Evolutionary conservation across 306 rosid species (phyloP), one percentile per base, ranked within the genome.

Genomic region (Albizia julibrissin): DNA sequence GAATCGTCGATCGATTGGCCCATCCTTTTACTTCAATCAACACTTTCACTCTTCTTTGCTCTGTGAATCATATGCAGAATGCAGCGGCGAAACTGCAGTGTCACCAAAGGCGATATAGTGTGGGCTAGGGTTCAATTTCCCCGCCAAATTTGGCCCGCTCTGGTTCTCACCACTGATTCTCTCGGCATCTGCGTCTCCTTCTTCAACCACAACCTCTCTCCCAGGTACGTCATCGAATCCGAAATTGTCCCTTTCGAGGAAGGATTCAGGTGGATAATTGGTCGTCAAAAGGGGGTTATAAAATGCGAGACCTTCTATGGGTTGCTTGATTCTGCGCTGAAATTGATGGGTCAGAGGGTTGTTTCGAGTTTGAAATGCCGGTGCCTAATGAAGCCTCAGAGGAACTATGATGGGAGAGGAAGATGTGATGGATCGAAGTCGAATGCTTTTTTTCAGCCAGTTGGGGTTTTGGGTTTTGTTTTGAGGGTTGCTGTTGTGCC

Each of bases 161-260:
- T 85, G 11, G 87, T 88, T 19, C 80, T 81, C 1, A 2, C 49
- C 21, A 43, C 80, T 24, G 26, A 83, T 69, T 2, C 13, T 16
- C 75, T 86, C 74, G 83, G 74, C 34, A 62, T 88, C 69, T 11
- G 62, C 14, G 72, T 88, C 46, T 81, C 89, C 27, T 88, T 88
- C 79, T 75, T 81, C 75, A 13, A 77, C 77, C 46, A 9, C 70
- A 42, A 64, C 8, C 31, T n/a, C 68, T 8, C n/a, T 52, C 29
- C 81, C 5, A 8, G 22, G 19, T 83, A 43, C 19, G 61, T 83
- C 79, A 6, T 81, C 18, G 31, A 15, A 15, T 75, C 87, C 40
- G 80, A 85, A 13, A 13, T 88, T 10, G 6, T 83, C 7, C 74
- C 81, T n/a, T 88, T 88, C 61, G 72, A 81, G 8, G 29, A 83